phyloP scores from a whole-genome alignment of 257 asterid genomes.

The Petrea volubilis region DNA sequence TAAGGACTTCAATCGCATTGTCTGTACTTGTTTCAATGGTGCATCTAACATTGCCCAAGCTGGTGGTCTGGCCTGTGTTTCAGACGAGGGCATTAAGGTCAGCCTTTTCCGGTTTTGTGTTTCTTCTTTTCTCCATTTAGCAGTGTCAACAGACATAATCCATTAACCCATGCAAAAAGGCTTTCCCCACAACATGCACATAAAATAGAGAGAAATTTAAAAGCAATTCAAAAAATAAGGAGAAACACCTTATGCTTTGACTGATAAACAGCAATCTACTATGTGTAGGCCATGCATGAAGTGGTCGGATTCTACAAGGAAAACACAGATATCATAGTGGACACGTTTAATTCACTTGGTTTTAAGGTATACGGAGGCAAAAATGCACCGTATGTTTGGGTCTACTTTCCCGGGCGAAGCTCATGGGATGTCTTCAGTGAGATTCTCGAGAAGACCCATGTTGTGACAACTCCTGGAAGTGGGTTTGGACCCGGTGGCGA shows the following conservation, averaged over 20 bases:
- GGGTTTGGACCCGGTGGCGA: constrained; percentile 99
- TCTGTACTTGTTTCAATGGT: constrained; percentile 90
- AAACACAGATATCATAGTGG: constrained; percentile 78
- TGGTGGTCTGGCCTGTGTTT: constrained; percentile 90
- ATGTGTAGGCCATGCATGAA: constrained; percentile 83
- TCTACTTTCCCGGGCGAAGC: constrained; percentile 83
- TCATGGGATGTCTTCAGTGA: constrained; percentile 97
- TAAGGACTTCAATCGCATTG: constrained; percentile 95
- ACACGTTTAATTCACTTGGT: constrained; percentile 83
- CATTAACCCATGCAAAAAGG: not conserved
- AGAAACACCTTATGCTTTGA: not conserved
- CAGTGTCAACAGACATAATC: not conserved
- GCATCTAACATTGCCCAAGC: constrained; percentile 98
- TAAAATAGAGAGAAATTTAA: not conserved
- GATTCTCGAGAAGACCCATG: constrained; percentile 94
- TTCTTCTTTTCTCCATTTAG: not conserved
- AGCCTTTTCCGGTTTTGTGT: constrained; percentile 3
- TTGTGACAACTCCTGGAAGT: constrained; percentile 94
- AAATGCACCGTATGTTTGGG: constrained; percentile 97
- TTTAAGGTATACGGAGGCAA: constrained; percentile 96
- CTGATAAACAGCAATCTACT: constrained; percentile 12
- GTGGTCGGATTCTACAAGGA: constrained; percentile 93
- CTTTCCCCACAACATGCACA: not conserved
- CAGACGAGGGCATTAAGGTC: constrained; percentile 88
- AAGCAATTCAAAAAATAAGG: not conserved